These are phyloP conservation scores for Nemophila menziesii DNA, from an alignment of 257 asterid species.

Conservation along the genomic window DNA sequence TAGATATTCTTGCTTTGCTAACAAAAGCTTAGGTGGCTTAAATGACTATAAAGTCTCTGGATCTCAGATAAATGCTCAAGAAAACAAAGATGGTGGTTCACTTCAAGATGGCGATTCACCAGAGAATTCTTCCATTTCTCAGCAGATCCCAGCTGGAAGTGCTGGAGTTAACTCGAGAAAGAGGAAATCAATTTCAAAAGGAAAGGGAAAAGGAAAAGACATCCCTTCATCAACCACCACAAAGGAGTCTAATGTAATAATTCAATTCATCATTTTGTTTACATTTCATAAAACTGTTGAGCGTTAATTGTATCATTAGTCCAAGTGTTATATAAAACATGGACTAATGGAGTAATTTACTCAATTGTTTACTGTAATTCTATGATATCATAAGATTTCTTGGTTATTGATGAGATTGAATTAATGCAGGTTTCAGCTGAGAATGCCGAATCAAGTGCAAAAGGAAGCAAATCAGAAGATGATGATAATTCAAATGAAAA, in stretches of 20 bases:
- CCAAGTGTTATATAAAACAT: no score
- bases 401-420: not conserved
- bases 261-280: not conserved
- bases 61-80: slow-evolving; percentile 31
- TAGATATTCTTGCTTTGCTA: slow-evolving; percentile 49
- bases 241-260: slow-evolving; percentile 37
- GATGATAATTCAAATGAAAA: slow-evolving; percentile 18
- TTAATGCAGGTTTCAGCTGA: slow-evolving; percentile 41
- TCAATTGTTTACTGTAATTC: not conserved
- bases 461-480: slow-evolving; percentile 44
- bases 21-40: slow-evolving; percentile 20
- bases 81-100: slow-evolving; percentile 18
- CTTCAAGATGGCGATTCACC: slow-evolving; percentile 31
- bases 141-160: slow-evolving; percentile 42
- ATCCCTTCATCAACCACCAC: slow-evolving; percentile 16
- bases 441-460: slow-evolving; percentile 39
- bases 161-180: slow-evolving; percentile 39
- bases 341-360: slow-evolving; percentile 28
- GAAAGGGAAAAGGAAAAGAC: slow-evolving; percentile 54
- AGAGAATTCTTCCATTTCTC: slow-evolving; percentile 67
- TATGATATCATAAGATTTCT: not conserved
- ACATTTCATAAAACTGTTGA: no score
- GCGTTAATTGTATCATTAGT: no score
- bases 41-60: slow-evolving; percentile 22
- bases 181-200: slow-evolving; percentile 51